Evolutionary conservation across 805 yeast genomes (phyloP), one percentile per base, ranked within the genome.

Genomic region (Metschnikowia lochheadii): DNA sequence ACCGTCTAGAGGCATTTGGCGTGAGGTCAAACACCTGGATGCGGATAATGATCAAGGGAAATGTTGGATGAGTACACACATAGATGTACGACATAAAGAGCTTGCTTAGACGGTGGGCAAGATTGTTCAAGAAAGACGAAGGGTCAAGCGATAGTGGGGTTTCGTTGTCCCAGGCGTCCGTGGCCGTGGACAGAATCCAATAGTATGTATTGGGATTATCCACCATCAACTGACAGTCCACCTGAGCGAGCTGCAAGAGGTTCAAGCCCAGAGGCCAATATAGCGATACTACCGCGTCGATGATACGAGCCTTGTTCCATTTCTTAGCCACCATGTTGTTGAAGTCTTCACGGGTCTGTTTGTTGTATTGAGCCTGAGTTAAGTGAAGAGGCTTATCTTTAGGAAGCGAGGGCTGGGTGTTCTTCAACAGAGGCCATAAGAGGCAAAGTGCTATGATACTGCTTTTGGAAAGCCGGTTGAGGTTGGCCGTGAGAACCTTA

Each of bases 71-170:
- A 48, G 79, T 71, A 46, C 85, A 81, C 21, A 84, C 78, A 61
- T 84, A 85, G 11, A 85, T 75, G 61, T 86, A 86, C n/a, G 81
- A 76, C 53, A 79, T 63, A 64, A 78, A 84, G n/a, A 83, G 63
- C 17, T 69, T 68, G 31, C 80, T 71, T 8, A 87, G 64, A 34
- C 78, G 77, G 14, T 61, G 49, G 6, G 80, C 72, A 36, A 87
- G 66, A 21, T 67, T 63, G 20, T 77, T 69, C 11, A 85, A 63
- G 57, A 86, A 81, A 5, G 59, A 46, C 42, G 77, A 77, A 0
- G 88, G 83, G 39, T 81, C 76, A 13, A 80, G 49, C 65, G 74
- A 57, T n/a, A 70, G 49, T 1, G 72, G 60, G 2, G 59, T 61
- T 29, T 69, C 70, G 14, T 58, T 51, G 10, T 60, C 68, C 44